Evolutionary conservation across 2,329 filamentous ascomycete species (phyloP), one percentile per base, ranked within the genome.

Genomic region (Botrytis cinerea): DNA sequence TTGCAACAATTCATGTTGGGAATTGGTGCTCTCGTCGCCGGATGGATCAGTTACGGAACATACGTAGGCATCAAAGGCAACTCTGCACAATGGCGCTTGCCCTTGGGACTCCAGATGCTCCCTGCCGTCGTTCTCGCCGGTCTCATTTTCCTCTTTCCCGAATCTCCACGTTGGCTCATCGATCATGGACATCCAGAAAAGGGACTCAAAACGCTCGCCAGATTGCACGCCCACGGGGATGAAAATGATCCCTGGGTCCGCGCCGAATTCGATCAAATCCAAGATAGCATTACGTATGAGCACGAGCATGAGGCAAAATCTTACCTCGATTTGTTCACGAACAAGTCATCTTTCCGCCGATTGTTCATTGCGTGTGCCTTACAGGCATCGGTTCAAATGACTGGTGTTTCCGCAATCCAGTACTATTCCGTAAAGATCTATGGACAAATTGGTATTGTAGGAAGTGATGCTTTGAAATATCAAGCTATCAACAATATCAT

Each of bases 1-100:
- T 84, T 95, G 5, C 93, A 95, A 81, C 93, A 95, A 78, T 94
- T 95, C 80, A 95, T 95, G 92, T 81, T 95, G 70, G 93, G 92
- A 1, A 87, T 95, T 43, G 93, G 93, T 73, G 85, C 92, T 25
- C 86, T 96, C 2, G 83, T 90, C 25, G 93, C 93, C 0, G 86
- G 89, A 0, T 94, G 92, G 92, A 89, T 92, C 66, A 90, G 89
- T 0, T 95, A 90, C 75, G 93, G 90, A 62, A 84, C 83, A 25
- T 84, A 79, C 54, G 46, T 80, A 35, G 74, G 76, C 4, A 74
- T 80, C 51, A 81, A 80, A 62, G 60, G 60, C 38, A 79, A 76
- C 18, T 80, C 80, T 57, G 78, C 78, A 51, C 79, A 83, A 73
- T 80, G 80, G 80, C 78, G 80, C 64, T 54, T 81, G 35, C 80